Percentiles rank a stretch among this genome's conserved stretches.
phyloP scores from a whole-genome alignment of 352 stramenopile species.

The Globisporangium uncinulatum region DNA sequence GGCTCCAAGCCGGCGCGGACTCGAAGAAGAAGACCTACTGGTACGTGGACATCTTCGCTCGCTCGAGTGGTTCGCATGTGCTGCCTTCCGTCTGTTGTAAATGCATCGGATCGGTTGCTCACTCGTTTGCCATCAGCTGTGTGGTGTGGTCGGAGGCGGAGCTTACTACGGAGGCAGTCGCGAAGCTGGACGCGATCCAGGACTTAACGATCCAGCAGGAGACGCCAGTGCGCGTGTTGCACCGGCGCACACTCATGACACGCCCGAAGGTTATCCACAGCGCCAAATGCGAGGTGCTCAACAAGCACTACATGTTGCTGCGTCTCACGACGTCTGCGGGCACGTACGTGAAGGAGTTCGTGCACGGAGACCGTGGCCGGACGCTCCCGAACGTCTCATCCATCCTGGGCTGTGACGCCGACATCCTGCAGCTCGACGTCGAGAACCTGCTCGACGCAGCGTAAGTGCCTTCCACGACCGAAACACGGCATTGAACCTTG shows the following conservation, averaged over 20 bases:
- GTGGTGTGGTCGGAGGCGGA: slow-evolving; percentile 69
- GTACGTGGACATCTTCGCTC: slow-evolving; percentile 18
- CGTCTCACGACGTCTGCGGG: slow-evolving; percentile 92
- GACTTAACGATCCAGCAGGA: slow-evolving; percentile 92
- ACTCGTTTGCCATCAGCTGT: slow-evolving; percentile 29
- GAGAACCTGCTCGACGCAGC: slow-evolving; percentile 79
- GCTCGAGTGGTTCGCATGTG: no score
- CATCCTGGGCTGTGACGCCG: slow-evolving; percentile 87
- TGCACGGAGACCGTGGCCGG: slow-evolving; percentile 97
- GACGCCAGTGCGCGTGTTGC: slow-evolving; percentile 97
- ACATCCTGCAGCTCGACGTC: slow-evolving; percentile 98
- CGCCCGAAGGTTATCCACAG: slow-evolving; percentile 88
- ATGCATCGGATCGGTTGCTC: no score
- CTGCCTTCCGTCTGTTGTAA: no score
- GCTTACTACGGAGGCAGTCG: slow-evolving; percentile 46
- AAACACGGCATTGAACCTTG: neutral
- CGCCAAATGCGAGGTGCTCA: slow-evolving; percentile 86
- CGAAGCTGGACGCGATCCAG: slow-evolving; percentile 73
- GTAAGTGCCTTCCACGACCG: slow-evolving; percentile 10
- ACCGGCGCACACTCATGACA: slow-evolving; percentile 93
- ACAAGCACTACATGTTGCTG: slow-evolving; percentile 96
- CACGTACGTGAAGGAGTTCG: slow-evolving; percentile 99
- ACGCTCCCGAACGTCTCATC: slow-evolving; percentile 94
- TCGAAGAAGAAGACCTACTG: slow-evolving; percentile 89
- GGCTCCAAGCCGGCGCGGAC: slow-evolving; percentile 72